Evolutionary conservation across 2,329 filamentous ascomycete genomes (phyloP), one percentile per base, ranked within the genome.

Genomic region (Calonectria hawksworthii): DNA sequence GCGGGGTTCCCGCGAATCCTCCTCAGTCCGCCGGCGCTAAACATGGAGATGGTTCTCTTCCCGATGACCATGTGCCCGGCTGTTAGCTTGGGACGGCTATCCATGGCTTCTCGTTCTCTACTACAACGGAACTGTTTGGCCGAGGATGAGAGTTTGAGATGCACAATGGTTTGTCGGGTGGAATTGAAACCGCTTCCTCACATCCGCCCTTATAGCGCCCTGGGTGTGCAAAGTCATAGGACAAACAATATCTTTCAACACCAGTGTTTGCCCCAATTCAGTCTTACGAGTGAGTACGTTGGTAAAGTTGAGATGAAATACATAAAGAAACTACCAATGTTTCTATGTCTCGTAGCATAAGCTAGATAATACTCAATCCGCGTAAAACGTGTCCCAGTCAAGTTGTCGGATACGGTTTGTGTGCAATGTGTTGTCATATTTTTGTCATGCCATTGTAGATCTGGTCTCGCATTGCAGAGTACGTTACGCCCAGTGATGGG

Each of bases 1-100:
- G 36, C 38, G 38, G 32, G 47, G 41, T 26, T 32, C 41, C 61
- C 26, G 47, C 56, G 28, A 56, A 38, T 26, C 34, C 44, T 47
- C 34, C 44, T 44, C 23, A 32, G 21, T 41, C 28, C 18, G 51
- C 32, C 9, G 61, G 50, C 59, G 68, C 68, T 71, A 71, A 34
- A 47, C 32, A 34, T 30, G 30, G 8, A 23, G 32, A 51, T 30
- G 38, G 41, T 47, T 47, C n/a, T 28, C 38, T 59, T 10, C n/a
- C 18, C 30, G 3, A 21, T 61, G 67, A 23, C 56, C 68, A 70
- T 70, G 68, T 70, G 68, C 68, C 30, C 16, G 14, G 0, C 41
- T 67, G 14, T 66, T 44, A 36, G 65, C 65, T 21, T 8, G 28
- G 8, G 30, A 34, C 52, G 52, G 52, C 52, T 56, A 32, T 16